Conservation (phyloP, 306 rosid species). For the Canavalia ensiformis region DNA sequence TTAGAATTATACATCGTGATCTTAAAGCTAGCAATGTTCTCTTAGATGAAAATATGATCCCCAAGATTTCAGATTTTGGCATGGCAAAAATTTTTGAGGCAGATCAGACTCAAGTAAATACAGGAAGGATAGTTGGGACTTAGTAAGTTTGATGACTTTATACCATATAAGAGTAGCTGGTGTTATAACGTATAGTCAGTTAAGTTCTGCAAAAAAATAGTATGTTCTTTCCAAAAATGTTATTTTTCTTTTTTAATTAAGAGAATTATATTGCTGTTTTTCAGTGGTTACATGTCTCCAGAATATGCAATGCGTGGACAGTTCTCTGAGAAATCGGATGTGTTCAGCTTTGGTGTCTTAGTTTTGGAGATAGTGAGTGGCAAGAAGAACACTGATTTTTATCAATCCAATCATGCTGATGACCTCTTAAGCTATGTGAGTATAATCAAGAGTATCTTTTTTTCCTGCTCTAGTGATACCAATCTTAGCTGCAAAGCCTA, state of each 20-base stretch:
- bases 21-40: conserved; percentile 74
- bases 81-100: conserved; percentile 63
- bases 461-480: conserved; percentile 24
- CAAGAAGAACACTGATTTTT: conserved; percentile 52
- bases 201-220: neutral
- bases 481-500: neutral
- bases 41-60: conserved; percentile 60
- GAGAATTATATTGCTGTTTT: conserved; percentile 15
- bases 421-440: conserved; percentile 65
- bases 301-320: conserved; percentile 65
- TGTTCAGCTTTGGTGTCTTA: conserved; percentile 61
- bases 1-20: conserved; percentile 74
- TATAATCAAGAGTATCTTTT: conserved; percentile 10
- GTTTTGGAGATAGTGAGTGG: conserved; percentile 63
- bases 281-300: conserved; percentile 64
- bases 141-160: conserved; percentile 56
- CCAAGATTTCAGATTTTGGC: conserved; percentile 83
- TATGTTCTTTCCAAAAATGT: neutral
- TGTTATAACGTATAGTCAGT: neutral
- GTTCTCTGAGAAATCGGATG: conserved; percentile 57
- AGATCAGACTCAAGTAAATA: conserved; percentile 61
- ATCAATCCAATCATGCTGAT: conserved; percentile 39
- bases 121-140: conserved; percentile 67
- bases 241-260: neutral
- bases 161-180: neutral